Percentiles rank a stretch among this genome's conserved stretches.
These are phyloP conservation scores for Ramularia endophylla DNA, from an alignment of 2,329 filamentous ascomycete species.

Conservation along the genomic window DNA sequence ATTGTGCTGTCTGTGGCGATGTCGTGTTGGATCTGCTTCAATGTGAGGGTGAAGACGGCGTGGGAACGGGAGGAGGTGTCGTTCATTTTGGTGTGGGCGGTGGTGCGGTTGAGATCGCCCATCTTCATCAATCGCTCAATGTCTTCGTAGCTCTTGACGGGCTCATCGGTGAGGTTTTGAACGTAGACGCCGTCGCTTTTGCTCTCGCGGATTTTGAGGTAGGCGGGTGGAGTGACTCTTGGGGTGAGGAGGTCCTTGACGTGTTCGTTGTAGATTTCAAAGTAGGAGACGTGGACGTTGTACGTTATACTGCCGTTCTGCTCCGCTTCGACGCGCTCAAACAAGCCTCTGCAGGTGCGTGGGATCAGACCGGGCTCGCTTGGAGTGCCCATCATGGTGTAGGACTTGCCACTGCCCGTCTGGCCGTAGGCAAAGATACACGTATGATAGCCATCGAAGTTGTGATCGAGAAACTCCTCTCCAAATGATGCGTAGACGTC, in stretches of 20 bases:
- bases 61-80: slow-evolving; percentile 95
- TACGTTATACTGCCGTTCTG: slow-evolving; percentile 91
- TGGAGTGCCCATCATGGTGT: slow-evolving; percentile 90
- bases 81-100: slow-evolving; percentile 97
- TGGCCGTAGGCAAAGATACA: slow-evolving; percentile 99
- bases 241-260: slow-evolving; percentile 88
- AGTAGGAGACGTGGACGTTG: slow-evolving; percentile 95
- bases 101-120: slow-evolving; percentile 81
- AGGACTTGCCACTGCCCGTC: slow-evolving; percentile 95
- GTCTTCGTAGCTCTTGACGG: slow-evolving; percentile 79
- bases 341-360: slow-evolving; percentile 90
- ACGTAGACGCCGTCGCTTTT: slow-evolving; percentile 94
- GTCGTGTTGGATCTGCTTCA: slow-evolving; percentile 98
- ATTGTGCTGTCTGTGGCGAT: slow-evolving; percentile 97
- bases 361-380: slow-evolving; percentile 89
- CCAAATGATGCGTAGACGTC: slow-evolving; percentile 92
- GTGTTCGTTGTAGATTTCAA: slow-evolving; percentile 99
- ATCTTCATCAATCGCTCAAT: slow-evolving; percentile 86
- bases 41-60: slow-evolving; percentile 94
- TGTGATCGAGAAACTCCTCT: slow-evolving; percentile 97
- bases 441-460: slow-evolving; percentile 98
- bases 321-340: slow-evolving; percentile 81
- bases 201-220: slow-evolving; percentile 95
- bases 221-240: slow-evolving; percentile 72
- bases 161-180: slow-evolving; percentile 90